These are phyloP conservation scores for Moniliella sp. DNA, from an alignment of 1,284 basidiomycete genomes.

Conservation along the genomic window DNA sequence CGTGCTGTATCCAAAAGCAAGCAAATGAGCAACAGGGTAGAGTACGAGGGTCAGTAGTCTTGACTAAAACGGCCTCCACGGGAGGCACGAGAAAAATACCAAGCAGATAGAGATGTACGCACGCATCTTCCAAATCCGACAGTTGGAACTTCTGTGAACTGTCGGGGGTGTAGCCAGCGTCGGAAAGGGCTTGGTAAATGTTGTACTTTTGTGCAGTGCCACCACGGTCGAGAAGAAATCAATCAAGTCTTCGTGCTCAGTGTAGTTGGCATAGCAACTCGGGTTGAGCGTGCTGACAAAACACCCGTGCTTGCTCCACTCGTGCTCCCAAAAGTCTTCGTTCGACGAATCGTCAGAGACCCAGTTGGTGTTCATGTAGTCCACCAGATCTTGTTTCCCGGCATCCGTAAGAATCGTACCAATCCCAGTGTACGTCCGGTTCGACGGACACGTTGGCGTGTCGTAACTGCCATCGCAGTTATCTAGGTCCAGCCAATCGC, in stretches of 20 bases:
- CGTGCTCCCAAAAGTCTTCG: neutral
- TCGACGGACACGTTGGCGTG: too few species aligned
- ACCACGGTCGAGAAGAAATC: neutral
- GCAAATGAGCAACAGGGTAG: neutral
- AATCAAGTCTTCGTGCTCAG: neutral
- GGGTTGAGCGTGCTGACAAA: neutral
- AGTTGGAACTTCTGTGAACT: constrained; percentile 3
- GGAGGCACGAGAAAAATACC: too few species aligned
- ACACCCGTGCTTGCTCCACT: neutral
- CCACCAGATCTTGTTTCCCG: neutral
- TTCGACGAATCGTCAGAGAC: neutral
- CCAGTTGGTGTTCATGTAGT: neutral
- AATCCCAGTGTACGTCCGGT: neutral
- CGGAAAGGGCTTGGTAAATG: constrained; percentile 6
- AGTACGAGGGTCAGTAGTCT: neutral
- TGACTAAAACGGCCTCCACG: too few species aligned
- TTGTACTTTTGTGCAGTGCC: constrained; percentile 3
- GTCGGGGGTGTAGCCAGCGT: constrained; percentile 6
- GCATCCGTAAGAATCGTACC: neutral
- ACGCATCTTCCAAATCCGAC: constrained; percentile 4
- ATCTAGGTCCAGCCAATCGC: too few species aligned
- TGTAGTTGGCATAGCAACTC: neutral
- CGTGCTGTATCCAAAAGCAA: neutral
- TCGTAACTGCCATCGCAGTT: too few species aligned
- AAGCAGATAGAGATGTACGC: too few species aligned